Evolutionary conservation across 148 eudicot species (phyloP).

Genomic region (Pouteria glomerata): DNA sequence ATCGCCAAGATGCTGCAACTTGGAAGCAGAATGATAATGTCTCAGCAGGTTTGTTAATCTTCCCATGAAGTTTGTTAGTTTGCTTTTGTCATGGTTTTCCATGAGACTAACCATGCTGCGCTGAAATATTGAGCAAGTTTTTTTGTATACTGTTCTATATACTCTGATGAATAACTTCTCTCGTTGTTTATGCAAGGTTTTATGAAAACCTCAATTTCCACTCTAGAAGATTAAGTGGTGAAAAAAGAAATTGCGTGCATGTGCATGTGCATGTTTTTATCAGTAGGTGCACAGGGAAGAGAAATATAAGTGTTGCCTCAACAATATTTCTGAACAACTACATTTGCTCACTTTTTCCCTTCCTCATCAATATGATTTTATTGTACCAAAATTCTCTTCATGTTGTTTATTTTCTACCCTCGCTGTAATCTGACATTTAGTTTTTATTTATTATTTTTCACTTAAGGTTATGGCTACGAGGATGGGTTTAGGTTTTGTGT

Average conservation of each 20-base stretch:
- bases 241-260: background rate
- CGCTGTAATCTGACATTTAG: background rate
- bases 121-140: background rate
- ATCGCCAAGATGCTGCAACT: background rate
- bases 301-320: background rate
- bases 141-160: background rate
- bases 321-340: background rate
- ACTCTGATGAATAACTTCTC: background rate
- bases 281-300: background rate
- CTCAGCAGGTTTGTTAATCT: slow-evolving; percentile 1
- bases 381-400: background rate
- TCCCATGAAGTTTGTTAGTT: background rate
- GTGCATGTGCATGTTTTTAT: background rate
- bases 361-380: background rate
- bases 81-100: background rate
- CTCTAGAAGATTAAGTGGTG: background rate
- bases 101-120: background rate
- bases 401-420: background rate
- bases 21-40: background rate
- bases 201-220: background rate
- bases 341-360: background rate
- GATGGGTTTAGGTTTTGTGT: background rate
- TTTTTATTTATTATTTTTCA: background rate
- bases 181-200: background rate
- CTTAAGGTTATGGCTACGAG: background rate